Base-by-base conservation (phyloP, 352 stramenopile species). In the Phytopythium kandeliae region DNA sequence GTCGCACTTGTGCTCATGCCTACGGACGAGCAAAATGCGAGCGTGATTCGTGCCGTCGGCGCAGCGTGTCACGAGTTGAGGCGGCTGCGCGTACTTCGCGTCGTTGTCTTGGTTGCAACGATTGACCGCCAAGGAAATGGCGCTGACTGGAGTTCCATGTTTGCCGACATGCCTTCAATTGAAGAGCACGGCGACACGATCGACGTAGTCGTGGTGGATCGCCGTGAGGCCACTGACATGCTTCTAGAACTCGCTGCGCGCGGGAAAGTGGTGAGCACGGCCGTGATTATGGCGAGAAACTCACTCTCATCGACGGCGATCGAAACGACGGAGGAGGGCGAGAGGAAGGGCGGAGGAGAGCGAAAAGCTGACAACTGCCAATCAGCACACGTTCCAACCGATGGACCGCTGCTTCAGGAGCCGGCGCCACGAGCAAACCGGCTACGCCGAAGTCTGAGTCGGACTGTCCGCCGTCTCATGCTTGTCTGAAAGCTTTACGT, bases 1-100 rank as follows among this genome's bases (percentile, higher is more conserved):
- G 75, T 83, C 7, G 75, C 78, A 0, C 60, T 86, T 21, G 62
- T 86, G 24, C 77, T 86, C 65, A 83, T 85, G 75, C 65, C 63
- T 15, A 74, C 62, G 13, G 73, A 86, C 48, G 52, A 69, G 25
- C 63, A 82, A 37, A 86, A 74, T 51, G 77, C 75, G 44, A 33
- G 67, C 30, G 65, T 86, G 26, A 73, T 86, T 25, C 75, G 73
- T 3, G 71, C 67, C 36, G 24, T 86, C 26, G 73, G 68, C 1
- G 57, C 65, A 35, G 63, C 69, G 9, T 86, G 75, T 30, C 74
- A 83, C 50, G 56, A 67, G 34, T 49, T 83, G 2, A 53, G 67
- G 12, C 68, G 75, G 8, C 60, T 85, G 28, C 64, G 46, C 21
- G 74, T 86, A 24, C 37, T 86, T 8, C 72, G 72, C 16, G 72